These are phyloP conservation scores for Podospora tetraspora DNA, from an alignment of 495 filamentous ascomycete species.

Conservation along the genomic window DNA sequence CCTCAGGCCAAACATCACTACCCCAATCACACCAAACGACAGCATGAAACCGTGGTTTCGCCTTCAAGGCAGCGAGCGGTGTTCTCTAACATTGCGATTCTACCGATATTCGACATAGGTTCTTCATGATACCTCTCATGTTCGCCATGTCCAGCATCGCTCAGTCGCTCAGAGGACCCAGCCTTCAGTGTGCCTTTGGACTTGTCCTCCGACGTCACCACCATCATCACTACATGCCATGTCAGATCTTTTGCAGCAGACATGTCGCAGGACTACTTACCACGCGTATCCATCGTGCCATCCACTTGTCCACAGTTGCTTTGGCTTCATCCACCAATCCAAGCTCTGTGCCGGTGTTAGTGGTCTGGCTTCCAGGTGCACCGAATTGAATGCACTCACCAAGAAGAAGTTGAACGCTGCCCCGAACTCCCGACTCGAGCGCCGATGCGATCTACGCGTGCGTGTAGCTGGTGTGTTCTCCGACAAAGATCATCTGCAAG, in stretches of 20 bases:
- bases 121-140: background rate
- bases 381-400: slow-evolving; percentile 23
- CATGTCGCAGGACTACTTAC: background rate
- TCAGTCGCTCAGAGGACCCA: background rate
- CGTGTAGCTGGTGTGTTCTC: slow-evolving; percentile 69
- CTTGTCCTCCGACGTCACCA: background rate
- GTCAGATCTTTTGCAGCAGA: too few relatives aligned
- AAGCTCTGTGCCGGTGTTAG: slow-evolving; percentile 32
- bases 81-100: background rate
- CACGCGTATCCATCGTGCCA: slow-evolving; percentile 52
- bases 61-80: background rate
- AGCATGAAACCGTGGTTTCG: background rate
- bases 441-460: slow-evolving; percentile 69
- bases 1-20: background rate
- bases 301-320: slow-evolving; percentile 54
- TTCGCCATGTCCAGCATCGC: background rate
- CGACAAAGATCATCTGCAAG: slow-evolving; percentile 55
- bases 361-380: background rate
- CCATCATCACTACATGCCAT: background rate
- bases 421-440: slow-evolving; percentile 60
- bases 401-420: slow-evolving; percentile 58
- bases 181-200: background rate
- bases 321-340: slow-evolving; percentile 65
- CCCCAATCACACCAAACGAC: background rate
- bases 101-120: background rate